Conservation (phyloP, 164 flowering plant genomes). For the Vitis rotundifolia region DNA sequence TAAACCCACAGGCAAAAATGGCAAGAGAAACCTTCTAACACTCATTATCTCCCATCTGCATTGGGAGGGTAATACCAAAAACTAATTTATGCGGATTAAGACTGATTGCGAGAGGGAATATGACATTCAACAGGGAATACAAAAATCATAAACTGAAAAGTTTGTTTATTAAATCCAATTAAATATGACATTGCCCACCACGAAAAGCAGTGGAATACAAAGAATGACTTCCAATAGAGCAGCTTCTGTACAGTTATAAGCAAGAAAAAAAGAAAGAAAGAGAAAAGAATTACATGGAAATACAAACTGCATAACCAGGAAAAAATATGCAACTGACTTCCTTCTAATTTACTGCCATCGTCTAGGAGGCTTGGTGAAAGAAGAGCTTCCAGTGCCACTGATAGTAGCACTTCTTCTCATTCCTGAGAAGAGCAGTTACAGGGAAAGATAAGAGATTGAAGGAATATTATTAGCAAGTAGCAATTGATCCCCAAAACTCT, state of each 20-base stretch:
- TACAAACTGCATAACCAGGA: background rate
- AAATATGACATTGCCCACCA: slow-evolving; percentile 1
- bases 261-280: background rate
- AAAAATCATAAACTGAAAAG: background rate
- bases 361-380: slow-evolving; percentile 17
- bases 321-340: background rate
- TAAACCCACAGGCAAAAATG: background rate
- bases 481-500: background rate
- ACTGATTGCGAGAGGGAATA: background rate
- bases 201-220: background rate
- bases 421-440: slow-evolving; percentile 20
- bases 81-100: background rate
- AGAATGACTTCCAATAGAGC: background rate
- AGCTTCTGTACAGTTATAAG: background rate
- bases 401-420: slow-evolving; percentile 5
- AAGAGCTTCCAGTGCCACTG: slow-evolving; percentile 4
- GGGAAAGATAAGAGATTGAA: background rate
- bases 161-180: background rate
- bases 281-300: background rate
- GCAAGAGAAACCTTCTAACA: background rate
- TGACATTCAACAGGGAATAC: background rate
- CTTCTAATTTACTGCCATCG: slow-evolving; percentile 19
- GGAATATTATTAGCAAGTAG: background rate
- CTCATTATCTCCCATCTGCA: background rate
- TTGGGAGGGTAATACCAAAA: background rate